These are phyloP conservation scores for Skeletonema costatum DNA, from an alignment of 108 stramenopile species.

Conservation along the genomic window DNA sequence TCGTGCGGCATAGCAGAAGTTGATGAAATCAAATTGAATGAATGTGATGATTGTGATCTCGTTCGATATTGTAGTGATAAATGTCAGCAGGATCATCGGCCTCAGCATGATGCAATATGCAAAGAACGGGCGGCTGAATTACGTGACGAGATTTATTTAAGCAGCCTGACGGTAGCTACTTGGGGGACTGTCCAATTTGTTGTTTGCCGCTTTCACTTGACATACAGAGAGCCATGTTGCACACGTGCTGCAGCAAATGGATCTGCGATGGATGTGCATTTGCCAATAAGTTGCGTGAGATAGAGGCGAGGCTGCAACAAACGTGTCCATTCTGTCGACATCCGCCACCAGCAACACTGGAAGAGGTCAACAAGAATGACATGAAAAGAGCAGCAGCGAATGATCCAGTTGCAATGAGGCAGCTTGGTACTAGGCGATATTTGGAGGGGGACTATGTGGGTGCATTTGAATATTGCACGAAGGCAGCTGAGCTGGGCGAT, in stretches of 20 bases:
- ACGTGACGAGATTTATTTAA: neutral
- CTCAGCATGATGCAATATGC: too few species aligned
- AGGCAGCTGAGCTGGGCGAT: constrained; percentile 4
- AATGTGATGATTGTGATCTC: too few species aligned
- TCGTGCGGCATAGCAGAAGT: too few species aligned
- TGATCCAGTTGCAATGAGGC: neutral
- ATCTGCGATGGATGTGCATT: too few species aligned
- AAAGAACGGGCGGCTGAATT: too few species aligned
- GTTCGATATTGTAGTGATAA: too few species aligned
- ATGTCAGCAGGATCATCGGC: too few species aligned
- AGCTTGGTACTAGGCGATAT: neutral
- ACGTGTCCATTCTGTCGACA: neutral
- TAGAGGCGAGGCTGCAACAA: too few species aligned
- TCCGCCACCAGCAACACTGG: neutral
- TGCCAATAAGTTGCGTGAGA: too few species aligned
- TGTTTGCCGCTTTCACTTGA: neutral
- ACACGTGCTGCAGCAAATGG: too few species aligned
- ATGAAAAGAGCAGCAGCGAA: neutral
- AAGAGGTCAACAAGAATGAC: neutral
- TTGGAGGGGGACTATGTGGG: neutral
- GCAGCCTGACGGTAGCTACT: neutral
- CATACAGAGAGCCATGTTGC: too few species aligned
- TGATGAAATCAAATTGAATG: too few species aligned
- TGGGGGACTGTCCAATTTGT: neutral
- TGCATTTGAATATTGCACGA: neutral